phyloP scores from a whole-genome alignment of 306 rosid species.

The Cucurbita maxima region DNA sequence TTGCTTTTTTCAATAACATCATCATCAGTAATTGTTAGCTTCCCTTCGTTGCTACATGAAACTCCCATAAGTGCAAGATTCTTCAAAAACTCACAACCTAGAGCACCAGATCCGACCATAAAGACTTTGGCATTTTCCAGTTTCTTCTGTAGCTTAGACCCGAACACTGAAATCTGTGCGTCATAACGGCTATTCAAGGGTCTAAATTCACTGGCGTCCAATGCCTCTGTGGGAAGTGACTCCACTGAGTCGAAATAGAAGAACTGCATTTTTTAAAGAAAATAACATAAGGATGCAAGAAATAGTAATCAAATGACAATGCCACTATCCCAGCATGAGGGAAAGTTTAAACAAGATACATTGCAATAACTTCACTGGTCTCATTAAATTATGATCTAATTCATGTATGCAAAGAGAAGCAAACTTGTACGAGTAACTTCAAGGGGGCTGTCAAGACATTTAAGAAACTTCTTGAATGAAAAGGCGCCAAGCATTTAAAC shows the following conservation, averaged over 20 bases:
- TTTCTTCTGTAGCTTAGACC: slow-evolving; percentile 75
- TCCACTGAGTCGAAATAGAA: slow-evolving; percentile 92
- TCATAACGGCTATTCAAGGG: slow-evolving; percentile 84
- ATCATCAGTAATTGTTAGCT: slow-evolving; percentile 81
- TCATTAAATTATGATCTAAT: neutral
- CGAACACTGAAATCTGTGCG: slow-evolving; percentile 97
- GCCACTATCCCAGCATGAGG: neutral
- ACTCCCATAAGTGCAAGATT: slow-evolving; percentile 95
- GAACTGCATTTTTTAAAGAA: slow-evolving; percentile 36
- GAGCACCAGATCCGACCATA: slow-evolving; percentile 93
- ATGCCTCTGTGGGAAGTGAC: slow-evolving; percentile 77
- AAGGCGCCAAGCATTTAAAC: neutral
- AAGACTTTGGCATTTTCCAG: slow-evolving; percentile 69
- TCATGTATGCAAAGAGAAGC: neutral
- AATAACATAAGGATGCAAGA: slow-evolving; percentile 9
- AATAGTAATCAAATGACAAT: neutral
- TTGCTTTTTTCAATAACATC: slow-evolving; percentile 98
- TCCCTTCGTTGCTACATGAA: slow-evolving; percentile 67
- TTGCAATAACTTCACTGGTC: neutral
- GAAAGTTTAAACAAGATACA: neutral
- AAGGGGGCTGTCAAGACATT: neutral
- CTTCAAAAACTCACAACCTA: slow-evolving; percentile 86
- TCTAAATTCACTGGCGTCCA: slow-evolving; percentile 58
- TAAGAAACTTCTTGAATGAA: neutral
- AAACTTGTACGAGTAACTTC: neutral